Percentiles rank a stretch among this genome's conserved stretches.
Evolutionary conservation across 2,329 filamentous ascomycete species (phyloP).

Genomic region (Ceratocystis diversiconidia): DNA sequence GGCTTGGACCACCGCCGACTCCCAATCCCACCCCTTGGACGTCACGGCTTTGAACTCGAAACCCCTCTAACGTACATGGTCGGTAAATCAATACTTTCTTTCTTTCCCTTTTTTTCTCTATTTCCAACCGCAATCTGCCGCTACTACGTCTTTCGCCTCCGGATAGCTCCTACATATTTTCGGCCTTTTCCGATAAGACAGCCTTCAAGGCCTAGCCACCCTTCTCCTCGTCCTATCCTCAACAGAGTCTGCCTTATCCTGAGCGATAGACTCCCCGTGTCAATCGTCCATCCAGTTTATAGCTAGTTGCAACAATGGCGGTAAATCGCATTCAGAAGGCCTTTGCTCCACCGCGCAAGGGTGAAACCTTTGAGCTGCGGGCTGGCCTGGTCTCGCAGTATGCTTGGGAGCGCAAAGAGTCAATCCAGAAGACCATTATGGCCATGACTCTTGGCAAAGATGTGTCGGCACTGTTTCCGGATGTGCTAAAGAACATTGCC

Average conservation of each 20-base stretch:
- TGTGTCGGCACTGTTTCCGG: conserved; percentile 90
- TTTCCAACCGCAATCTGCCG: neutral
- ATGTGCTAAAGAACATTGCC: conserved; percentile 97
- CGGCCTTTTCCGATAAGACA: neutral
- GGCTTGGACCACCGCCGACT: neutral
- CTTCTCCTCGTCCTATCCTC: neutral
- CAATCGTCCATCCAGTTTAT: neutral
- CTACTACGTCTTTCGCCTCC: neutral
- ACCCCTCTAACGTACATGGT: neutral
- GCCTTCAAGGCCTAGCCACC: neutral
- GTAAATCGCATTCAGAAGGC: conserved; percentile 92
- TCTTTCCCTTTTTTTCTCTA: neutral
- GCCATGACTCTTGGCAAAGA: conserved; percentile 99
- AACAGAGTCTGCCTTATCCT: neutral
- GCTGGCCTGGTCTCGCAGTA: conserved; percentile 95
- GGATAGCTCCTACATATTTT: neutral
- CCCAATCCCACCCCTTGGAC: conserved; percentile 8
- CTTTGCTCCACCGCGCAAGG: conserved; percentile 85
- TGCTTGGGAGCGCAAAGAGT: conserved; percentile 97
- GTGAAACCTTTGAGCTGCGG: conserved; percentile 94
- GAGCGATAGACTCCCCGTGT: neutral
- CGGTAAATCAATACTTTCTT: neutral
- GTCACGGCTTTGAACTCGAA: neutral
- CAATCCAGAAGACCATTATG: conserved; percentile 99
- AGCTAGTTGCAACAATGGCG: conserved; percentile 45